Evolutionary conservation across 495 filamentous ascomycete genomes (phyloP), one percentile per base, ranked within the genome.

Genomic region (Cercophora samala): DNA sequence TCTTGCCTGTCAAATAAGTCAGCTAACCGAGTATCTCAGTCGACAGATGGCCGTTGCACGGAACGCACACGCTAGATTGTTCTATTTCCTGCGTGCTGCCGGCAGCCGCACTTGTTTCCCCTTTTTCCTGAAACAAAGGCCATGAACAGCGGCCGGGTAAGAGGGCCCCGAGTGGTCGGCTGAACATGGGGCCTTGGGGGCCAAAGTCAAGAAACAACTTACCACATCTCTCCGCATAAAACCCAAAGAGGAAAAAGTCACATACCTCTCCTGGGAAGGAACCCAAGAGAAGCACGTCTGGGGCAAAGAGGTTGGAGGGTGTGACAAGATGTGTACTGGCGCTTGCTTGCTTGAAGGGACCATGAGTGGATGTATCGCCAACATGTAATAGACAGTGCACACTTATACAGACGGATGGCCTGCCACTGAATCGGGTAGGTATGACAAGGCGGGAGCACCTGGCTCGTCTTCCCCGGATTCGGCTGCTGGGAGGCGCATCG

Each of bases 351-450:
- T 46, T 46, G 37, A 13, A 46, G 13, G 9, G 13, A 18, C 11
- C 37, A 46, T 8, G 29, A 32, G 8, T 32, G 29, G 8, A 32
- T 8, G 29, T 32, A 32, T 32, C 29, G 29, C 29, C 8, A 32
- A 3, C 8, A 32, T 32, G 29, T 32, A 32, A 32, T 9, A 46
- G 37, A 46, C 11, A 2, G 37, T 13, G 37, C 37, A 46, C 37
- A 46, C 11, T 46, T 46, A 46, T 46, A 46, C 37, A 46, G 5
- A 46, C 37, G 37, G 37, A 17, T 17, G 15, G 37, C 37, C 37
- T 46, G 37, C 37, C 37, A 46, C 37, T 46, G 37, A 13, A 22
- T 63, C n/a, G 37, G 65, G 54, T 32, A 60, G 56, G 66, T 68
- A 51, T 54, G 46, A 68, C 66, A 32, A 58, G n/a, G 42, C 42